Base-by-base conservation (phyloP, 352 stramenopile genomes). In the Pythium graminicola region DNA sequence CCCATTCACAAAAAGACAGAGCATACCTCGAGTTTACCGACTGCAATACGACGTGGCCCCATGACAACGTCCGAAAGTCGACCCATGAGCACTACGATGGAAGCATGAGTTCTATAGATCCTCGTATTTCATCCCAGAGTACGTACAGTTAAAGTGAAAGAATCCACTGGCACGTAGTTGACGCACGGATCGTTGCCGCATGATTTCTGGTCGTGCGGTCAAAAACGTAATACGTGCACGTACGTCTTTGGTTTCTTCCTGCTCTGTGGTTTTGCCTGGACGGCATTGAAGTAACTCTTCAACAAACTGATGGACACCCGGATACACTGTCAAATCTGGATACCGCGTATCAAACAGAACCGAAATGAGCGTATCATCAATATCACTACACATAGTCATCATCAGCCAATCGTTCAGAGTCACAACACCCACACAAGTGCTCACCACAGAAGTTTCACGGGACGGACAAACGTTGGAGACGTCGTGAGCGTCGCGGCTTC, bases 301-400 rank as follows among this genome's bases (percentile, higher is more conserved):
- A 11, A 85, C 76, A 27, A 91, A 91, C 70, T 91, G 81, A 62
- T 89, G 77, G 13, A 89, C 78, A 46, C 81, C 81, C 7, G 81
- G 81, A 38, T 92, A 92, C 4, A 92, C 78, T 10, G 81, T 89
- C 27, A 92, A 64, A 43, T 89, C 76, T 19, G 81, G 81, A 50
- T 92, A 92, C 33, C 81, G 73, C 39, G 68, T 83, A 54, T 92
- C 81, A 35, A 92, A 92, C 10, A 92, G 66, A 19, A 76, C 72
- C 5, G 77, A 82, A 9, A 87, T 64, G 64, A 91, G 69, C 29
- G 81, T 91, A 58, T 91, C 81, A 50, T 91, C 81, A 50, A 91
- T 91, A 48, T 91, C 81, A 57, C 80, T 90, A 48, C 11, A 27
- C 14, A 2, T 10, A 51, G 28, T 46, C 6, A 36, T 17, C 17